A percentile compares a stretch with the other conserved stretches of the same genome.
Evolutionary conservation across 1,284 basidiomycete genomes (phyloP).

Genomic region (Thecaphora thlaspeos): DNA sequence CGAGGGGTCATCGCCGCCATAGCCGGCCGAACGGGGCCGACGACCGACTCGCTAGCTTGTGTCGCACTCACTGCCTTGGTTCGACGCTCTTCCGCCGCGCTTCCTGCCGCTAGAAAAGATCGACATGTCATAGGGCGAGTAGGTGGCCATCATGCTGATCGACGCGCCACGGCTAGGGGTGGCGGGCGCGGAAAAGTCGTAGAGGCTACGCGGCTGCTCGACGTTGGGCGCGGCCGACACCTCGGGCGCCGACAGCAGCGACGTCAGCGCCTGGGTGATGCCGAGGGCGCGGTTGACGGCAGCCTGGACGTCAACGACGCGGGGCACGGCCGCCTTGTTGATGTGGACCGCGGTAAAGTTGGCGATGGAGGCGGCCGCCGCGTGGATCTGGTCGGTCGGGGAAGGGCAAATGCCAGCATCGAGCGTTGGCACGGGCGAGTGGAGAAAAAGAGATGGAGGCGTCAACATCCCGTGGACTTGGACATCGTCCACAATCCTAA

Average conservation of each 20-base stretch:
- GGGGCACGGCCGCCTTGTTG: slow-evolving; percentile 22
- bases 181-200: slow-evolving; percentile 1
- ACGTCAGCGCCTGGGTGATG: slow-evolving; percentile 40
- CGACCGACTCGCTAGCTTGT: no score
- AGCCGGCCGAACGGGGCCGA: no score
- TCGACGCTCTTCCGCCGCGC: background rate
- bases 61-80: background rate
- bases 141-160: background rate
- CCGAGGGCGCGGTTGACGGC: slow-evolving; percentile 38
- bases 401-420: no score
- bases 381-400: slow-evolving; percentile 26
- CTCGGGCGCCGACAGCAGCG: slow-evolving; percentile 36
- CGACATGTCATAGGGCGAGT: background rate
- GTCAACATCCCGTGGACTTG: no score
- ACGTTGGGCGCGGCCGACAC: slow-evolving; percentile 8
- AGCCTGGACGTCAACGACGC: slow-evolving; percentile 30
- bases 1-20: no score
- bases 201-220: slow-evolving; percentile 9
- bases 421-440: no score
- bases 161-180: background rate
- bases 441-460: no score
- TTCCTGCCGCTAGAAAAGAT: background rate
- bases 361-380: slow-evolving; percentile 38
- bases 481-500: no score
- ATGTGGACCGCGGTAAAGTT: slow-evolving; percentile 40